These are phyloP conservation scores for Eucalyptus camaldulensis DNA, from an alignment of 345 rosid species.

Conservation along the genomic window DNA sequence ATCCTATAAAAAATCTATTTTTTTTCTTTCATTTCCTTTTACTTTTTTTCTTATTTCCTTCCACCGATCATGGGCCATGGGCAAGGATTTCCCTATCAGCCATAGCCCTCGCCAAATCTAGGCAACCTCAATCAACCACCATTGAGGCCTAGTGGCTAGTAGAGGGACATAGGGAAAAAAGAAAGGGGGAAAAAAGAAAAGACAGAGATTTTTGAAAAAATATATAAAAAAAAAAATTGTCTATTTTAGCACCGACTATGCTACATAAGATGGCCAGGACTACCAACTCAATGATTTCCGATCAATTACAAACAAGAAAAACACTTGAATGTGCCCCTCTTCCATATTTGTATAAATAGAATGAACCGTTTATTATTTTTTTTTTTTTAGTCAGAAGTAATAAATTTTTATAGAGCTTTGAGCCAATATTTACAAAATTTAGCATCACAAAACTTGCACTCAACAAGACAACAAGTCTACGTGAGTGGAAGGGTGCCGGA, in stretches of 20 bases:
- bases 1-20: no score
- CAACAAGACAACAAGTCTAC: no score
- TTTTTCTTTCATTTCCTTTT: not conserved
- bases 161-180: not conserved
- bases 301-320: not conserved
- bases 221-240: no score
- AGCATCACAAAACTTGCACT: no score
- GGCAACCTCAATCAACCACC: not conserved
- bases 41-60: not conserved
- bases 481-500: no score
- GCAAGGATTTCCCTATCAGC: not conserved
- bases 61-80: not conserved
- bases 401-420: no score
- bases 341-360: not conserved
- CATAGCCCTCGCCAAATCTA: not conserved
- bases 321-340: not conserved
- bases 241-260: rapidly evolving
- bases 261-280: rapidly evolving
- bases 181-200: not conserved
- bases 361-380: not conserved
- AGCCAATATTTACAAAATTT: no score
- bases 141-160: rapidly evolving
- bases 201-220: no score
- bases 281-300: not conserved
- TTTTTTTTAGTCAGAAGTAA: no score